A percentile compares a stretch with the other conserved stretches of the same genome.
These are phyloP conservation scores for Fennellomyces sp. DNA, from an alignment of 371 early-diverging fungal genomes.

Conservation along the genomic window DNA sequence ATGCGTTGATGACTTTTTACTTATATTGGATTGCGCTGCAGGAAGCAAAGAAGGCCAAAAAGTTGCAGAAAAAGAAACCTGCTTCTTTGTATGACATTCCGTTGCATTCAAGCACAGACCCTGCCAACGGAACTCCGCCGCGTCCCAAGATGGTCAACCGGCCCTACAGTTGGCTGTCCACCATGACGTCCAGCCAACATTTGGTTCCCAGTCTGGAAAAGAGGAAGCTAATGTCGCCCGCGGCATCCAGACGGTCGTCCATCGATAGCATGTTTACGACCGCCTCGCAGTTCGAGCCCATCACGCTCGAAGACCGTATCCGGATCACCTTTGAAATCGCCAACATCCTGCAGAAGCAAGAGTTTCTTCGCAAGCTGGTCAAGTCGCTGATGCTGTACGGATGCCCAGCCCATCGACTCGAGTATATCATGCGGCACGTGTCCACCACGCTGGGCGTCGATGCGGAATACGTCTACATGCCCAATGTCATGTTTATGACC, in stretches of 20 bases:
- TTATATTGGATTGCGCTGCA: too few species aligned
- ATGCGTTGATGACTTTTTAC: too few species aligned
- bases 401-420: conserved; percentile 63
- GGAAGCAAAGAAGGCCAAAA: conserved; percentile 17
- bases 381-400: conserved; percentile 63
- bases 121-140: conserved; percentile 1
- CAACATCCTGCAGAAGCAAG: conserved; percentile 64
- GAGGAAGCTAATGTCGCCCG: conserved; percentile 24
- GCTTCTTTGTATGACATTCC: conserved; percentile 31
- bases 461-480: conserved; percentile 70
- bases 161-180: conserved; percentile 48
- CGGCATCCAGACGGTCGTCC: conserved; percentile 34
- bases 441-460: conserved; percentile 65
- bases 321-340: conserved; percentile 64
- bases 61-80: conserved; percentile 22
- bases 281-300: conserved; percentile 53
- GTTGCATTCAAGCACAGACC: conserved; percentile 13
- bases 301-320: conserved; percentile 58
- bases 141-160: conserved; percentile 39
- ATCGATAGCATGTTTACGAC: conserved; percentile 51
- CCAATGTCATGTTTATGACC: conserved; percentile 73
- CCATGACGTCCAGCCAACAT: conserved; percentile 37
- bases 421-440: conserved; percentile 54
- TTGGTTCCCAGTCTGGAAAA: conserved; percentile 49
- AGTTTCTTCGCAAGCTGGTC: conserved; percentile 58